Evolutionary conservation across 2,329 filamentous ascomycete species (phyloP).

Genomic region (Fusarium torulosum): DNA sequence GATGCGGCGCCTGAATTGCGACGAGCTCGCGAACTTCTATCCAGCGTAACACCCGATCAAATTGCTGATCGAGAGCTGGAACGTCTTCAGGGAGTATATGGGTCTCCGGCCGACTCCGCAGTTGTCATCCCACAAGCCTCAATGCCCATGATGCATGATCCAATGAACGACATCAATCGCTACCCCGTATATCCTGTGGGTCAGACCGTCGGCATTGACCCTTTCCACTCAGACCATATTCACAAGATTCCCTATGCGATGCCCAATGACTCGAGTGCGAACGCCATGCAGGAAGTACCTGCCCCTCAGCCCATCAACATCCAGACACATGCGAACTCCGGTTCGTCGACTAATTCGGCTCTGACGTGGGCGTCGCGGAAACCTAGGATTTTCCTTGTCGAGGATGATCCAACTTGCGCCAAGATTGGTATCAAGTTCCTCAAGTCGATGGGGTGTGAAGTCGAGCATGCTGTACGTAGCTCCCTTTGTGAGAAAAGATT

Average conservation of each 20-base stretch:
- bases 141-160: constrained; percentile 65
- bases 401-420: constrained; percentile 79
- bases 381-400: constrained; percentile 89
- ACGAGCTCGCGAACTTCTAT: constrained; percentile 68
- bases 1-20: constrained; percentile 66
- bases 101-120: constrained; percentile 66
- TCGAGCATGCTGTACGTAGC: constrained; percentile 73
- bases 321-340: constrained; percentile 39
- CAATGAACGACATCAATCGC: constrained; percentile 66
- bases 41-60: constrained; percentile 64
- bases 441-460: constrained; percentile 72
- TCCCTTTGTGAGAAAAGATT: not conserved
- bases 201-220: constrained; percentile 91
- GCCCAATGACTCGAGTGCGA: constrained; percentile 66
- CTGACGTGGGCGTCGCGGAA: constrained; percentile 69
- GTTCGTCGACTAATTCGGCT: constrained; percentile 54
- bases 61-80: constrained; percentile 68
- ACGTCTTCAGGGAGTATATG: constrained; percentile 66
- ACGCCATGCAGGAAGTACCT: constrained; percentile 55
- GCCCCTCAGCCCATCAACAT: constrained; percentile 54
- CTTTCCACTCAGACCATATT: constrained; percentile 93
- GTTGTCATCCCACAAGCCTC: constrained; percentile 56
- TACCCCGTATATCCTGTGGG: constrained; percentile 91
- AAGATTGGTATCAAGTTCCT: constrained; percentile 77
- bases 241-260: constrained; percentile 90